phyloP scores from a whole-genome alignment of 108 stramenopile genomes.

The Discostella pseudostelligera region DNA sequence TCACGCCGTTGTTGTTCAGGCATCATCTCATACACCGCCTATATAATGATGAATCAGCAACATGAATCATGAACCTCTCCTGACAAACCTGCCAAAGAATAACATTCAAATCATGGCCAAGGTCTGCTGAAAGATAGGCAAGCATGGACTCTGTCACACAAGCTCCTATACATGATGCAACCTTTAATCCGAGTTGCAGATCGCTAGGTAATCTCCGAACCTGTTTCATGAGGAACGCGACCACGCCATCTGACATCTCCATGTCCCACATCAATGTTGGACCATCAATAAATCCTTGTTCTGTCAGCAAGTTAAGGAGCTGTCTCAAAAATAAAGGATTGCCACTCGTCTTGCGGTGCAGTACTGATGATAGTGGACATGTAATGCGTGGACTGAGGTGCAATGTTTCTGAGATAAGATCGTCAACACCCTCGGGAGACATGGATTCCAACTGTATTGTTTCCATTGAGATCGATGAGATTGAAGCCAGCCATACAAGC shows the following conservation, averaged over 20 bases:
- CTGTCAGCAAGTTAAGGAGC: conserved; percentile 12
- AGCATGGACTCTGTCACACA: conserved; percentile 9
- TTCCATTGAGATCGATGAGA: conserved; percentile 6
- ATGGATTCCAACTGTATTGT: conserved; percentile 17
- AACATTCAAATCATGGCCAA: not conserved
- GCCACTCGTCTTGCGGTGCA: conserved; percentile 16
- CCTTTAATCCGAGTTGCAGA: conserved; percentile 14
- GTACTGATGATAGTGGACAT: conserved; percentile 21
- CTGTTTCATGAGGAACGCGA: conserved; percentile 12
- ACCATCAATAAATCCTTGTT: conserved; percentile 16
- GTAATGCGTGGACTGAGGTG: conserved; percentile 31
- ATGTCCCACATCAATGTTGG: conserved; percentile 8
- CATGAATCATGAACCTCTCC: conserved; percentile 14
- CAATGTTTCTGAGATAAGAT: conserved; percentile 24
- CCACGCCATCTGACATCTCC: conserved; percentile 24
- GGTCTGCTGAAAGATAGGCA: conserved; percentile 13
- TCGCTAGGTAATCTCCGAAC: conserved; percentile 18
- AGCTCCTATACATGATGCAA: conserved; percentile 35
- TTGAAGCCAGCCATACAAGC: conserved; percentile 6
- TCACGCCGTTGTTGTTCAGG: conserved; percentile 5
- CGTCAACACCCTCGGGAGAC: conserved; percentile 16
- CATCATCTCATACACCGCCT: conserved; percentile 33
- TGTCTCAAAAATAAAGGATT: conserved; percentile 16
- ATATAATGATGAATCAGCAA: not conserved
- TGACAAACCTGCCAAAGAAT: not conserved